A percentile compares a stretch with the other conserved stretches of the same genome.
Evolutionary conservation across 495 filamentous ascomycete species (phyloP).

Genomic region (Tirmania nivea): DNA sequence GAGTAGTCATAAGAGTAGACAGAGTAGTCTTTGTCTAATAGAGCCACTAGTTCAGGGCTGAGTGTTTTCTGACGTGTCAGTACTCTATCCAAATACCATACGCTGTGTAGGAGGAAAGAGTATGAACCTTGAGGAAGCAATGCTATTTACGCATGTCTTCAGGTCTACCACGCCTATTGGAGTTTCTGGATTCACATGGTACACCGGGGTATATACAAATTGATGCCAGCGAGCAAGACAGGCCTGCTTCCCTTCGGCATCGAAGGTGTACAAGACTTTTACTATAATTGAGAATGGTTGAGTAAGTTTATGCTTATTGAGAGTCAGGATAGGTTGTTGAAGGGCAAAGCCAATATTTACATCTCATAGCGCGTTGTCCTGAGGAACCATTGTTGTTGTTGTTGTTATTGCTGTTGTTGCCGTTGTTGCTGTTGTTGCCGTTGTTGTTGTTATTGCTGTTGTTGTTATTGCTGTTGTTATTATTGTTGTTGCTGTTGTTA

Average conservation of each 20-base stretch:
- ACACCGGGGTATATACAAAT: constrained; percentile 54
- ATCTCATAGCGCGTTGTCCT: neutral
- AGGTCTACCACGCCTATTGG: constrained; percentile 78
- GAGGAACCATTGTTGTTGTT: neutral
- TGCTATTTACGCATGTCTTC: constrained; percentile 72
- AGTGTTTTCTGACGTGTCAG: constrained; percentile 13
- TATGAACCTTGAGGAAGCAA: constrained; percentile 44
- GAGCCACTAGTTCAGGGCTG: constrained; percentile 73
- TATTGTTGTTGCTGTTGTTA: no score
- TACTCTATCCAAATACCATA: constrained; percentile 3
- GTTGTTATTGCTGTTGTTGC: no score
- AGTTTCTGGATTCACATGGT: constrained; percentile 52
- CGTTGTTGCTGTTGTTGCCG: no score
- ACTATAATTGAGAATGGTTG: constrained; percentile 28
- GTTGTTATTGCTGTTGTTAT: no score
- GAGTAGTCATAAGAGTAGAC: constrained; percentile 96
- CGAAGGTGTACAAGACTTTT: constrained; percentile 94
- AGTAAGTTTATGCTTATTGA: no score
- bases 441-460: no score
- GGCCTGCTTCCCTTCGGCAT: constrained; percentile 68
- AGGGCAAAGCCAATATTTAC: neutral
- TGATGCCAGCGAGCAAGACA: constrained; percentile 81
- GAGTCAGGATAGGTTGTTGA: no score
- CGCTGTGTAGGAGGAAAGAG: constrained; percentile 3
- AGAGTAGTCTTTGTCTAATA: constrained; percentile 73